A percentile compares a stretch with the other conserved stretches of the same genome.
phyloP scores from a whole-genome alignment of 441 rosid genomes.

The Jatropha multifida region DNA sequence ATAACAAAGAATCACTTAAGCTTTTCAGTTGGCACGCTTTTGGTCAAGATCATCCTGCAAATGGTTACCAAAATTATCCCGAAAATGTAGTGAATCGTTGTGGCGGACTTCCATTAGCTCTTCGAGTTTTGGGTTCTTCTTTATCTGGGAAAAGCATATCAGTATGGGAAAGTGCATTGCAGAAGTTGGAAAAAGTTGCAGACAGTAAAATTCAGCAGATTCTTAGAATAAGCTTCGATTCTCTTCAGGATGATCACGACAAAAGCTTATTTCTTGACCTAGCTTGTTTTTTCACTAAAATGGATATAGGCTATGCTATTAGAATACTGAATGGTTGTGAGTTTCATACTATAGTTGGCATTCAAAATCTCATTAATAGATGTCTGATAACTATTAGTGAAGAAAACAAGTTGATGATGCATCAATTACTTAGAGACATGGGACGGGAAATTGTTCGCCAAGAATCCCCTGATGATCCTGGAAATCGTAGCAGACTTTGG shows the following conservation, averaged over 20 bases:
- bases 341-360: slow-evolving; percentile 20
- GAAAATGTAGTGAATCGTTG: slow-evolving; percentile 10
- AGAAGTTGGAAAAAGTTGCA: slow-evolving; percentile 28
- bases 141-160: slow-evolving; percentile 20
- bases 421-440: slow-evolving; percentile 49
- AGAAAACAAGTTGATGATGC: slow-evolving; percentile 23
- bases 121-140: slow-evolving; percentile 30
- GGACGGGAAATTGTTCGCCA: slow-evolving; percentile 48
- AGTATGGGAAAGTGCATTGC: slow-evolving; percentile 42
- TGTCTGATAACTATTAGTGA: slow-evolving; percentile 25
- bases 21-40: slow-evolving; percentile 33
- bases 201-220: slow-evolving; percentile 25
- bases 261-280: slow-evolving; percentile 29
- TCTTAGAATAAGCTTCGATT: slow-evolving; percentile 29
- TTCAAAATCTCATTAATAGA: slow-evolving; percentile 25
- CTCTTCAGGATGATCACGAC: slow-evolving; percentile 26
- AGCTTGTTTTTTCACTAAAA: slow-evolving; percentile 31
- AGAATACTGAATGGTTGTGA: slow-evolving; percentile 27
- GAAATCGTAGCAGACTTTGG: slow-evolving; percentile 53
- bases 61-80: slow-evolving; percentile 11
- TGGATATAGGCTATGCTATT: slow-evolving; percentile 17
- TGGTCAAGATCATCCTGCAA: slow-evolving; percentile 19
- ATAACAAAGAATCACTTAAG: slow-evolving; percentile 24
- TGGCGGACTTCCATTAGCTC: slow-evolving; percentile 32
- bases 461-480: slow-evolving; percentile 35